phyloP scores from a whole-genome alignment of 1,139 yeast species.

The Hansenula sp. region DNA sequence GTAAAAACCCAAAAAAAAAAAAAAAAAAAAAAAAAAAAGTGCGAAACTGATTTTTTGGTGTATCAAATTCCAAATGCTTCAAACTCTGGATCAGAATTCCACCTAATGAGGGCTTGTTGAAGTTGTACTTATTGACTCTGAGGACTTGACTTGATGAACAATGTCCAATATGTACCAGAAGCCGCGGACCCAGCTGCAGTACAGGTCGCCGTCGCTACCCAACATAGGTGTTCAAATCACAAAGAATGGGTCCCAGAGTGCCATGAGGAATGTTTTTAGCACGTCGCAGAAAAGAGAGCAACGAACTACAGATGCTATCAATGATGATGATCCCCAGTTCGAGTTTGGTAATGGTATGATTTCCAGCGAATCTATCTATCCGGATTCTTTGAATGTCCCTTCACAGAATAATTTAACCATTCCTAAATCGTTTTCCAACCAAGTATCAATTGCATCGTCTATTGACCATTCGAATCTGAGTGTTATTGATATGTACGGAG shows the following conservation, averaged over 20 bases:
- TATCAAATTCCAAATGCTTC: not conserved
- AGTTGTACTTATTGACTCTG: too few species aligned
- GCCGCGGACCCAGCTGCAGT: not conserved
- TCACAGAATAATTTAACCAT: not conserved
- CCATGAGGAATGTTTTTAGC: not conserved
- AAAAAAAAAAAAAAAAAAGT: not conserved
- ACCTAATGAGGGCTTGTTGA: too few species aligned
- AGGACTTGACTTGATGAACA: too few species aligned
- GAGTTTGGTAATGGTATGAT: constrained; percentile 2
- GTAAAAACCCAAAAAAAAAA: too few species aligned
- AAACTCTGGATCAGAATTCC: too few species aligned
- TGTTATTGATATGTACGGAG: constrained; percentile 22
- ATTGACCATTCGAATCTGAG: constrained; percentile 15
- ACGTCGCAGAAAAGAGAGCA: not conserved
- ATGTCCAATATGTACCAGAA: not conserved
- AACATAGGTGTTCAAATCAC: not conserved
- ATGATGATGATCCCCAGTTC: constrained; percentile 1
- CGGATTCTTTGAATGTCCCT: constrained; percentile 1
- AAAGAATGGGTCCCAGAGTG: not conserved
- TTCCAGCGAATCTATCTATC: too few species aligned
- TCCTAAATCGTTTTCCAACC: constrained; percentile 6
- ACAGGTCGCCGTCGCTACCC: constrained; percentile 1
- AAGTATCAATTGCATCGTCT: constrained; percentile 2
- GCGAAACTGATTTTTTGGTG: not conserved
- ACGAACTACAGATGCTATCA: not conserved